A percentile compares a stretch with the other conserved stretches of the same genome.
phyloP scores from a whole-genome alignment of 1,284 basidiomycete species.

The Veloporphyrellus conicus region DNA sequence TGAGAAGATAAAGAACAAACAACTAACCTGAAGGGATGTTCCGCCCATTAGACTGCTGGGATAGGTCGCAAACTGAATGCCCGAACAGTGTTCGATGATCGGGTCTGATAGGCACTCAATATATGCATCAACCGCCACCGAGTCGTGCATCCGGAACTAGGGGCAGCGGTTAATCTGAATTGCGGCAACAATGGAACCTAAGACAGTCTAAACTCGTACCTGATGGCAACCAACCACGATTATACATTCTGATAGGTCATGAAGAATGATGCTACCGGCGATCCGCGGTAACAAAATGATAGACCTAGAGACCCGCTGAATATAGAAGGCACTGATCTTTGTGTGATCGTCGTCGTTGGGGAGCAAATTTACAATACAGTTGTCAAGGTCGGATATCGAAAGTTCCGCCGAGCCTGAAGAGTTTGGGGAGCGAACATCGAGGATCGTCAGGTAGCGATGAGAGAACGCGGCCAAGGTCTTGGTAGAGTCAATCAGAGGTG shows the following conservation, averaged over 20 bases:
- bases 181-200: not conserved
- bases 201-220: conserved; percentile 41
- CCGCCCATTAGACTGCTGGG: conserved; percentile 36
- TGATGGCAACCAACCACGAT: conserved; percentile 74
- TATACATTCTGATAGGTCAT: conserved; percentile 55
- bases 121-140: conserved; percentile 55
- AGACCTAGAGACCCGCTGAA: conserved; percentile 48
- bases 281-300: conserved; percentile 62
- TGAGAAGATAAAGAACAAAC: not conserved
- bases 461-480: conserved; percentile 41
- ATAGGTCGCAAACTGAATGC: conserved; percentile 58
- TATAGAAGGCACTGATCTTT: conserved; percentile 52
- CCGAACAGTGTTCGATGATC: conserved; percentile 67
- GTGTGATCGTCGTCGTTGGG: conserved; percentile 16
- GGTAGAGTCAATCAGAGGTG: conserved; percentile 29
- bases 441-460: conserved; percentile 38
- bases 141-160: conserved; percentile 79
- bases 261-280: conserved; percentile 65
- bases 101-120: conserved; percentile 65
- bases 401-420: conserved; percentile 43
- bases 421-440: conserved; percentile 30
- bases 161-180: conserved; percentile 1
- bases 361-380: conserved; percentile 66
- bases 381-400: conserved; percentile 53
- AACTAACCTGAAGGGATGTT: conserved; percentile 19